A percentile compares a stretch with the other conserved stretches of the same genome.
phyloP scores from a whole-genome alignment of 2,329 filamentous ascomycete species.

The Ceratocystiopsis sp. region DNA sequence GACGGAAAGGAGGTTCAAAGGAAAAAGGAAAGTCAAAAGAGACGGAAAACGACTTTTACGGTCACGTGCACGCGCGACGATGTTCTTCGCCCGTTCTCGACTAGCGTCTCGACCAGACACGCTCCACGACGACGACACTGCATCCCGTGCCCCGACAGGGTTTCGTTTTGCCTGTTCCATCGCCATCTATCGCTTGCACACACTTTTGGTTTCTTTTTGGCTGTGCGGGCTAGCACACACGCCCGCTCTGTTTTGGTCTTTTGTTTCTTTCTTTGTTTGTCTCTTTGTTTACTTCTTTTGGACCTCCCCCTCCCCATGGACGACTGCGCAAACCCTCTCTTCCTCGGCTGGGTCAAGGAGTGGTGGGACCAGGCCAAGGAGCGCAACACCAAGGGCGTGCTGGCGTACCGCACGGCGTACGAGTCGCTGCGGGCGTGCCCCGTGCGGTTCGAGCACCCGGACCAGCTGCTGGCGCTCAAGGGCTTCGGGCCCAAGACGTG shows the following conservation, averaged over 20 bases:
- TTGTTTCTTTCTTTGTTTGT: constrained; percentile 6
- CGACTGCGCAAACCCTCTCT: constrained; percentile 49
- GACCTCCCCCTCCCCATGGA: background rate
- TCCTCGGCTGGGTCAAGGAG: constrained; percentile 59
- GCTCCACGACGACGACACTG: too few relatives aligned
- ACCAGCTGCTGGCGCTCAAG: constrained; percentile 53
- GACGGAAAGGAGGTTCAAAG: too few relatives aligned
- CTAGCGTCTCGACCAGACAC: too few relatives aligned
- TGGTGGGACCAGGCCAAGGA: constrained; percentile 56
- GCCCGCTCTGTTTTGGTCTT: background rate
- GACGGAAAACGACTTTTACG: too few relatives aligned
- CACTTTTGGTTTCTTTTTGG: background rate
- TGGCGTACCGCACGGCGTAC: constrained; percentile 61
- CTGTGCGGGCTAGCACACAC: too few relatives aligned
- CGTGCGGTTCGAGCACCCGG: constrained; percentile 52
- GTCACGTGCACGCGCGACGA: too few relatives aligned
- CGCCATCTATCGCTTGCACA: too few relatives aligned
- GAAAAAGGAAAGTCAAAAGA: too few relatives aligned
- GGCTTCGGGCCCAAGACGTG: constrained; percentile 60
- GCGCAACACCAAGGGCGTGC: constrained; percentile 51
- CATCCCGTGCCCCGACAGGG: too few relatives aligned
- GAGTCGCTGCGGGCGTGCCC: constrained; percentile 63
- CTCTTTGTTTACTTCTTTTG: constrained; percentile 1
- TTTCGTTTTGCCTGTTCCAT: too few relatives aligned
- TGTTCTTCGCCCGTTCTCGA: too few relatives aligned